phyloP scores from a whole-genome alignment of 2,329 filamentous ascomycete genomes.

The Drechmeria coniospora region DNA sequence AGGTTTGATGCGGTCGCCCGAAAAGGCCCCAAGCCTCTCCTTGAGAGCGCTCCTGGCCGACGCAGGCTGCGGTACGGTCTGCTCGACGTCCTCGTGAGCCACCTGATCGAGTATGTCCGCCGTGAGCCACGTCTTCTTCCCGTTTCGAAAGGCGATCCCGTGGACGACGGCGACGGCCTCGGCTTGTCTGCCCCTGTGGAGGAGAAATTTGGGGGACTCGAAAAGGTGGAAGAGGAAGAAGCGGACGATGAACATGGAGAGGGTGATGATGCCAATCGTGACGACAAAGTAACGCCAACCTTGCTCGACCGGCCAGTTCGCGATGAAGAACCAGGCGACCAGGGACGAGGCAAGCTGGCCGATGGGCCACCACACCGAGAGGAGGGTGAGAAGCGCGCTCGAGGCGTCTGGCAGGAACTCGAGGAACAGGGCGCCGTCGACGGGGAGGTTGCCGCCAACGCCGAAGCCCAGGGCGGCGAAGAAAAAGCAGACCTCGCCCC shows the following conservation, averaged over 20 bases:
- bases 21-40: constrained; percentile 50
- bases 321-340: constrained; percentile 63
- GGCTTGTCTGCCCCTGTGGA: constrained; percentile 58
- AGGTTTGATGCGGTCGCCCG: constrained; percentile 47
- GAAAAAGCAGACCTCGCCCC: constrained; percentile 46
- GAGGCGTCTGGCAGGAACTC: constrained; percentile 67
- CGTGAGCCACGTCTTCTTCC: constrained; percentile 58
- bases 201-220: constrained; percentile 73
- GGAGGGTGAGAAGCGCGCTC: constrained; percentile 57
- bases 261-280: constrained; percentile 55
- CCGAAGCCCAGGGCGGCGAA: constrained; percentile 50
- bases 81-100: constrained; percentile 25
- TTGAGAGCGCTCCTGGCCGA: constrained; percentile 29
- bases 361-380: constrained; percentile 80
- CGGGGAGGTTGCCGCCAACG: constrained; percentile 61
- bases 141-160: constrained; percentile 60
- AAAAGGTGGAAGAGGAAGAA: constrained; percentile 71
- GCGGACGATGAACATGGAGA: constrained; percentile 62
- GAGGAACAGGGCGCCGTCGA: constrained; percentile 68
- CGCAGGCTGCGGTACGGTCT: constrained; percentile 4
- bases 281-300: constrained; percentile 66
- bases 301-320: constrained; percentile 49
- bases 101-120: constrained; percentile 49
- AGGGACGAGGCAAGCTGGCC: constrained; percentile 61
- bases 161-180: constrained; percentile 72